Conservation (phyloP, 2,329 filamentous ascomycete species). For the Botrytis medusae region DNA sequence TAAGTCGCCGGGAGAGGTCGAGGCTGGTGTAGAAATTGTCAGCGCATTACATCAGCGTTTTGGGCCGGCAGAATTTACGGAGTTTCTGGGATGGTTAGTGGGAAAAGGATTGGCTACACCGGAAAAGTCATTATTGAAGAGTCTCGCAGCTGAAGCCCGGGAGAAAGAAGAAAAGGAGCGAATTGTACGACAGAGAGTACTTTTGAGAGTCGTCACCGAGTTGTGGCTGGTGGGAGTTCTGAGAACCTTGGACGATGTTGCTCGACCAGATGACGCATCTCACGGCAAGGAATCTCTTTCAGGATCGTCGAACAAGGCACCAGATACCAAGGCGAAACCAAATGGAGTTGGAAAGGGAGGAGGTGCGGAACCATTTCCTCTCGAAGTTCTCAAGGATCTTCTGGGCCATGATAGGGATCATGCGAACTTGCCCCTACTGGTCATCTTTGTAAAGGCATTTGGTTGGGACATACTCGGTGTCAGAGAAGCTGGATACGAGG, state of each 20-base stretch:
- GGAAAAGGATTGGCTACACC: slow-evolving; percentile 89
- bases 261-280: slow-evolving; percentile 61
- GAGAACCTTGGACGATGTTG: slow-evolving; percentile 71
- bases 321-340: slow-evolving; percentile 56
- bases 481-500: slow-evolving; percentile 67
- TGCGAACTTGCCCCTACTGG: slow-evolving; percentile 83
- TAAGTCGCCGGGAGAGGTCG: slow-evolving; percentile 87
- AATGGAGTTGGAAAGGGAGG: slow-evolving; percentile 58
- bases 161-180: slow-evolving; percentile 97
- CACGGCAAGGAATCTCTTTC: slow-evolving; percentile 47
- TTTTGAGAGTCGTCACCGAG: slow-evolving; percentile 89
- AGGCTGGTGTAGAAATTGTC: slow-evolving; percentile 87
- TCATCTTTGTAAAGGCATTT: slow-evolving; percentile 94
- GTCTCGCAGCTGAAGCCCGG: slow-evolving; percentile 73
- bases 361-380: slow-evolving; percentile 85
- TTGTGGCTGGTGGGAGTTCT: slow-evolving; percentile 91
- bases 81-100: slow-evolving; percentile 87
- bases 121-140: slow-evolving; percentile 80
- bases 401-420: slow-evolving; percentile 93
- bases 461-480: slow-evolving; percentile 92
- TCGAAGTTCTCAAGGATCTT: slow-evolving; percentile 97
- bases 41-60: slow-evolving; percentile 96
- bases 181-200: slow-evolving; percentile 76
- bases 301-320: slow-evolving; percentile 58
- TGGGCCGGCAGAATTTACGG: slow-evolving; percentile 84